Base-by-base conservation (phyloP, 805 yeast species). In the Debaryomyces castellii region DNA sequence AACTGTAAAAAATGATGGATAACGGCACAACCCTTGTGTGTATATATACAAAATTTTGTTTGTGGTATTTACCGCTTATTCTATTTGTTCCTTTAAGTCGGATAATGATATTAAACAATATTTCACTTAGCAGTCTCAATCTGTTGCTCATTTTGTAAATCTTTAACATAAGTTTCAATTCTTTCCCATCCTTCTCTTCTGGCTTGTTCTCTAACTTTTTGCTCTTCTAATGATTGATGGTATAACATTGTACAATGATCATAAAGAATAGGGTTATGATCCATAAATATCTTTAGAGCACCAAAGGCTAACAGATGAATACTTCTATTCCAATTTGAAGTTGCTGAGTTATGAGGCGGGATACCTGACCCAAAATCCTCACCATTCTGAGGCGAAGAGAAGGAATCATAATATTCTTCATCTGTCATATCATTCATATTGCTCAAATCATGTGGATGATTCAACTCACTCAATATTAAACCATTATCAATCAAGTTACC, bases 221-320 rank as follows among this genome's bases (percentile, higher is more conserved):
- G 88, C 53, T 85, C 90, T 56, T 83, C 87, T 48, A 86, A 72
- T 41, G 87, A 82, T 55, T 89, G 89, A 55, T 89, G 85, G 64
- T 90, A 90, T 51, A 88, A 67, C 56, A 88, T 78, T n/a, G 95
- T 87, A 62, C 98, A 92, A 61, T 90, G 91, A 63, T 91, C 97
- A 66, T 89, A 94, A 21, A 92, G 74, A 7, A 85, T 83, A 12
- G 96, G 96, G 63, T 91, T 91, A 43, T 94, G 85, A 59, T 92
- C 97, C 83, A 91, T 82, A 60, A 94, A 91, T 45, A 89, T 85
- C 64, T 90, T 90, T 57, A 94, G 74, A 0, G 98, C 97, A 47
- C 87, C 87, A 69, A 82, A 90, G 1, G 96, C 95, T 75, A 92
- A 80, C 40, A 89, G 83, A 54, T 92, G 94, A 37, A 94, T 91